Base-by-base conservation (phyloP, 2,329 filamentous ascomycete genomes). In the Epichloe bromicola region DNA sequence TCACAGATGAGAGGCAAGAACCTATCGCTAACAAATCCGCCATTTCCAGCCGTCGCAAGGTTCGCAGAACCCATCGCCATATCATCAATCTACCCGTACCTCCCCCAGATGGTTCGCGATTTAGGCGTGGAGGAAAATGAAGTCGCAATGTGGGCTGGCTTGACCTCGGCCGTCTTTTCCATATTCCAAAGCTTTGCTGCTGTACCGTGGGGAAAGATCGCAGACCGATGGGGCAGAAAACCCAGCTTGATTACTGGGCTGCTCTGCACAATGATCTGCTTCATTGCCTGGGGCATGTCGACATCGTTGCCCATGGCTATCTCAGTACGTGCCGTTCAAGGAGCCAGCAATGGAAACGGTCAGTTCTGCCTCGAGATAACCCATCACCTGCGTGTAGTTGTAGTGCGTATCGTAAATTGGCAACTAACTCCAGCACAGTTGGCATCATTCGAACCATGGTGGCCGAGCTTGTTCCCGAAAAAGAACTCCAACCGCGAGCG, bases 391-490 rank as follows among this genome's bases (percentile, higher is more conserved):
- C 30, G 30, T 4, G 30, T 30, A 30, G 30, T 30, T 30, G 36
- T 14, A 38, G 14, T n/a, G 36, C 12, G 36, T 11, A 30, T n/a
- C 7, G 34, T 11, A 19, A 10, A 20, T 17, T 14, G 23, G 6
- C 8, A 15, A 42, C 50, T 52, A 37, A 52, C 36, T 43, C 14
- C 14, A 11, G 37, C 6, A 14, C 48, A 82, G 84, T 91, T n/a
- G 86, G 93, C 1, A 96, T 96, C 55, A 84, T 96, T 56, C 74
- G 90, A 57, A 95, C 88, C 15, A 88, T 93, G 71, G 89, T 96
- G 2, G 91, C 91, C 0, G 91, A 96, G 66, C 82, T 96, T 76
- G 89, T 95, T 2, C 86, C 88, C 0, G 82, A 93, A 65, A 88
- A 79, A 64, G 85, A 89, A 61, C 73, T 95, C 6, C 91, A 96